A percentile compares a stretch with the other conserved stretches of the same genome.
Conservation (phyloP, 495 filamentous ascomycete genomes). For the Penicillium canescens region DNA sequence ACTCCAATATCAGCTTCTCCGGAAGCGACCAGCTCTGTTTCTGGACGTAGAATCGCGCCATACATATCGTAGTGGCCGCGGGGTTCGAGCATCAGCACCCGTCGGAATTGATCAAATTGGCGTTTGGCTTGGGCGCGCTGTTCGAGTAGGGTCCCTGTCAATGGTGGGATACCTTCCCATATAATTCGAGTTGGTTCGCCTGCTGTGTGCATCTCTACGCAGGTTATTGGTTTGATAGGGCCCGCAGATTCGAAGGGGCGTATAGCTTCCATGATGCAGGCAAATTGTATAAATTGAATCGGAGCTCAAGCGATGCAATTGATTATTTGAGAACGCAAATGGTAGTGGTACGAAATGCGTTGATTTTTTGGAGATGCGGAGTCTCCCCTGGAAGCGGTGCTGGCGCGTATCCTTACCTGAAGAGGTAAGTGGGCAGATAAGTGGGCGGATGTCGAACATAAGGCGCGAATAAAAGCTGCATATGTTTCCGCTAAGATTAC, state of each 20-base stretch:
- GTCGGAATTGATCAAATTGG: slow-evolving; percentile 18
- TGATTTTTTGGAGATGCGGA: too few species aligned
- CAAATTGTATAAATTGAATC: too few species aligned
- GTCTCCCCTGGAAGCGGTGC: too few species aligned
- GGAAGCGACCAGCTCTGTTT: slow-evolving; percentile 18
- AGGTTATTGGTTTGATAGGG: slow-evolving; percentile 5
- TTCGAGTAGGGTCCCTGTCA: slow-evolving; percentile 18
- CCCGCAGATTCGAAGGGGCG: not conserved
- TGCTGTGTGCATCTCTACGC: slow-evolving; percentile 28
- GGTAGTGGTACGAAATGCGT: too few species aligned
- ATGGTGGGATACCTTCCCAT: slow-evolving; percentile 12
- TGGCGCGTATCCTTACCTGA: too few species aligned
- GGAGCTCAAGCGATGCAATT: too few species aligned
- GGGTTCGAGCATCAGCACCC: slow-evolving; percentile 22
- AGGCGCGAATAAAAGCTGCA: too few species aligned
- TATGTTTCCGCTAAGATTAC: too few species aligned
- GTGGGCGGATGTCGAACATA: too few species aligned
- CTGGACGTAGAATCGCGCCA: slow-evolving; percentile 17
- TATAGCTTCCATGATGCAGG: not conserved
- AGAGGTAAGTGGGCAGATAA: too few species aligned
- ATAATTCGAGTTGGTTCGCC: slow-evolving; percentile 27
- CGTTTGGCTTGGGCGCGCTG: slow-evolving; percentile 23
- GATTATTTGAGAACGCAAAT: too few species aligned
- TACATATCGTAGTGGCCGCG: slow-evolving; percentile 29
- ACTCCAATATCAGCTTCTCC: slow-evolving; percentile 18